Evolutionary conservation across 2,329 filamentous ascomycete genomes (phyloP).

Genomic region (Claviceps citrina): DNA sequence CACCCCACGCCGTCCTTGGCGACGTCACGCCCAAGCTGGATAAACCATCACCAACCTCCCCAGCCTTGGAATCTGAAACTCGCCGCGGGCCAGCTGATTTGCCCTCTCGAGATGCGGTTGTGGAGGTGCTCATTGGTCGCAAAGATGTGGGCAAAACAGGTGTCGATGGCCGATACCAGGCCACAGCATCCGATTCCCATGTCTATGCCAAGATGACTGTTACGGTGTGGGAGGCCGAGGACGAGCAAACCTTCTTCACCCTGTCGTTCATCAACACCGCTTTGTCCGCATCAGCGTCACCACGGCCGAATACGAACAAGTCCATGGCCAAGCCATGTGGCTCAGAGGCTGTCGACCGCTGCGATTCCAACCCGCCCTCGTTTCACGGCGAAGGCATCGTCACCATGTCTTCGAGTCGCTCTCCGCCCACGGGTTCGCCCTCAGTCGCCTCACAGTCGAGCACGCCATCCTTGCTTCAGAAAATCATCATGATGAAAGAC

Average conservation of each 20-base stretch:
- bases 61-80: conserved; percentile 24
- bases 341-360: conserved; percentile 31
- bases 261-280: conserved; percentile 56
- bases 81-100: conserved; percentile 11
- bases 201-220: conserved; percentile 61
- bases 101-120: conserved; percentile 42
- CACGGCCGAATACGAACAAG: conserved; percentile 19
- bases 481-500: conserved; percentile 61
- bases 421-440: conserved; percentile 53
- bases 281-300: conserved; percentile 19
- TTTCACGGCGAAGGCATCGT: conserved; percentile 36
- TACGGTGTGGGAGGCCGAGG: conserved; percentile 55
- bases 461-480: conserved; percentile 53
- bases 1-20: conserved; percentile 13
- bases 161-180: conserved; percentile 19
- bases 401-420: conserved; percentile 40
- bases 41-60: conserved; percentile 6
- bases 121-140: conserved; percentile 52
- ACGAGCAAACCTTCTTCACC: conserved; percentile 54
- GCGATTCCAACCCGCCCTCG: conserved; percentile 31
- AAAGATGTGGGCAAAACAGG: conserved; percentile 26
- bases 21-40: conserved; percentile 23
- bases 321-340: conserved; percentile 23
- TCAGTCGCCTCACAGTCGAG: conserved; percentile 36
- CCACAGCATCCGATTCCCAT: conserved; percentile 24